phyloP scores from a whole-genome alignment of 2,329 filamentous ascomycete species.

The Pseudogymnoascus sp. region DNA sequence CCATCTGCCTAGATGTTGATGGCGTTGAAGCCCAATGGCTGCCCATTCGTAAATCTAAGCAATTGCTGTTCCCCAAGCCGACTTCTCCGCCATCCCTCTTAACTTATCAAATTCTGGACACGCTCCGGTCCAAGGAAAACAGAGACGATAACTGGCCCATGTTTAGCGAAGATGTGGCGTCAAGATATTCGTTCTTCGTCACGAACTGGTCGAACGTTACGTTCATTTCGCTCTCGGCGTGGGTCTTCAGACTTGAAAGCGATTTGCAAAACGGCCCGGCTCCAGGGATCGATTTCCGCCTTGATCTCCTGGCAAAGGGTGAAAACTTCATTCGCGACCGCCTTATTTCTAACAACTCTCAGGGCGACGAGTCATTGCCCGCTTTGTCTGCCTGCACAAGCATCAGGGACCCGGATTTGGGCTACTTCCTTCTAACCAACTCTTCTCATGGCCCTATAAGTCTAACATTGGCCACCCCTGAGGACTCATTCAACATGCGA shows the following conservation, averaged over 20 bases:
- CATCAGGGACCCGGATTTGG: slow-evolving; percentile 54
- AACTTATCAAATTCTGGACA: slow-evolving; percentile 57
- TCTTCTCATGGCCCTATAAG: slow-evolving; percentile 52
- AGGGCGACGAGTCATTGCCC: slow-evolving; percentile 36
- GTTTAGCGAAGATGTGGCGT: slow-evolving; percentile 54
- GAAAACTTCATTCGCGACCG: slow-evolving; percentile 50
- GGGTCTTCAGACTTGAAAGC: slow-evolving; percentile 57
- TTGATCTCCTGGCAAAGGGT: slow-evolving; percentile 52
- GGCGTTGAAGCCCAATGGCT: slow-evolving; percentile 62
- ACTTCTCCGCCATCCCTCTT: slow-evolving; percentile 43
- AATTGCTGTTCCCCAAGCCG: slow-evolving; percentile 33
- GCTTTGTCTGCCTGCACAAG: slow-evolving; percentile 47
- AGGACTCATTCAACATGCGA: slow-evolving; percentile 41
- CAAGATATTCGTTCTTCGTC: slow-evolving; percentile 56
- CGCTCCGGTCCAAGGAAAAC: slow-evolving; percentile 47
- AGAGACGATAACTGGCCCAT: slow-evolving; percentile 54
- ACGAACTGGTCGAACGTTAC: slow-evolving; percentile 55
- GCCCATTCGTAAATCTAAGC: slow-evolving; percentile 45
- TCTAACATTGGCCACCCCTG: slow-evolving; percentile 53
- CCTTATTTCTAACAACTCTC: slow-evolving; percentile 46
- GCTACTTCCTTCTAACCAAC: slow-evolving; percentile 55
- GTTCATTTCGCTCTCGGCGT: slow-evolving; percentile 52
- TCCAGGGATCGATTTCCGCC: slow-evolving; percentile 53
- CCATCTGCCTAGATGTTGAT: slow-evolving; percentile 54
- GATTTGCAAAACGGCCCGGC: slow-evolving; percentile 51